A percentile compares a stretch with the other conserved stretches of the same genome.
Evolutionary conservation across 768 basidiomycete species (phyloP).

Genomic region (Xerocomellus dryophilus): DNA sequence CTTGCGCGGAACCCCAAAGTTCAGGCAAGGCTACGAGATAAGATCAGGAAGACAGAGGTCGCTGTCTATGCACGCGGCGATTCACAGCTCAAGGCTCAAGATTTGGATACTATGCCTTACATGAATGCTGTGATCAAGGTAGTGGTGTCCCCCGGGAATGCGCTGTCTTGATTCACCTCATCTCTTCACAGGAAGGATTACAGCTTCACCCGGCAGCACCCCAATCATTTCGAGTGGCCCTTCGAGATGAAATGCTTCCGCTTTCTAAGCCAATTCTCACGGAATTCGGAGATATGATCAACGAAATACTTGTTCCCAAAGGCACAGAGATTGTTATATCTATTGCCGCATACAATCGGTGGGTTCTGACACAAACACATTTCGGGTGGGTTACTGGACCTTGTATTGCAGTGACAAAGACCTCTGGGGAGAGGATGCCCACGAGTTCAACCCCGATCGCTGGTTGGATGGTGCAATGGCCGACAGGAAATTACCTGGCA

Average conservation of each 20-base stretch:
- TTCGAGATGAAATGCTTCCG: slow-evolving; percentile 54
- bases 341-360: slow-evolving; percentile 59
- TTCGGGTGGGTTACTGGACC: neutral
- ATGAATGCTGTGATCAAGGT: slow-evolving; percentile 37
- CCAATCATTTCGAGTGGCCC: slow-evolving; percentile 49
- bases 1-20: slow-evolving; percentile 54
- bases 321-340: slow-evolving; percentile 49
- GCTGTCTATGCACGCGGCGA: neutral
- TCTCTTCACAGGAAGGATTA: slow-evolving; percentile 38
- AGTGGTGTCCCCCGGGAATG: neutral
- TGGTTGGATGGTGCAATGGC: slow-evolving; percentile 1
- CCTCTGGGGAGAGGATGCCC: slow-evolving; percentile 28
- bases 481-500: slow-evolving; percentile 4
- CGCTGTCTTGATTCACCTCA: slow-evolving; percentile 8
- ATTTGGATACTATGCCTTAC: slow-evolving; percentile 52
- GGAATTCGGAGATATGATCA: slow-evolving; percentile 40
- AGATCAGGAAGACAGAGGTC: slow-evolving; percentile 7
- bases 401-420: slow-evolving; percentile 10
- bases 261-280: slow-evolving; percentile 51
- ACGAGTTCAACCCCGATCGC: slow-evolving; percentile 19
- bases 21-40: slow-evolving; percentile 54
- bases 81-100: slow-evolving; percentile 23
- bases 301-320: slow-evolving; percentile 46
- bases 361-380: neutral
- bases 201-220: slow-evolving; percentile 47